A percentile compares a stretch with the other conserved stretches of the same genome.
Conservation (phyloP, 1,139 yeast species). For the Magnusiomyces sp. region DNA sequence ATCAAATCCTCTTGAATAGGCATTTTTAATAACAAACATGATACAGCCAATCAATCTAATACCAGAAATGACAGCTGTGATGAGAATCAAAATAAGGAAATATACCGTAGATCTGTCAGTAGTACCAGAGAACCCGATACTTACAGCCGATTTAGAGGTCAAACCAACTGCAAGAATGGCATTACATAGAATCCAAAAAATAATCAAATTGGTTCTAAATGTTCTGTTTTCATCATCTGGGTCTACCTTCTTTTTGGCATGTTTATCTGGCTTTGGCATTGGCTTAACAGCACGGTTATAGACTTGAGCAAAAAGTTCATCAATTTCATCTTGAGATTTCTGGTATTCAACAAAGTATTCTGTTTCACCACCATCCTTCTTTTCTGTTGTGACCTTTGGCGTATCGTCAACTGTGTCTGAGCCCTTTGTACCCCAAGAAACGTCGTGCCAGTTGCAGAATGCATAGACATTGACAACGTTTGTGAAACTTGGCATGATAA, state of each 20-base stretch:
- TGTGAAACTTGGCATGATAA: slow-evolving; percentile 83
- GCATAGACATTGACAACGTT: slow-evolving; percentile 74
- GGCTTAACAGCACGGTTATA: slow-evolving; percentile 40
- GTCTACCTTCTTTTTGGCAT: slow-evolving; percentile 25
- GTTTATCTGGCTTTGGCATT: slow-evolving; percentile 30
- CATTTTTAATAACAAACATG: slow-evolving; percentile 44
- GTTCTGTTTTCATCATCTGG: slow-evolving; percentile 53
- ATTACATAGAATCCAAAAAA: slow-evolving; percentile 72
- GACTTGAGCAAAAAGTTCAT: slow-evolving; percentile 38
- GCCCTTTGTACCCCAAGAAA: slow-evolving; percentile 98
- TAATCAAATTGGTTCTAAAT: slow-evolving; percentile 73
- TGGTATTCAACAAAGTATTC: slow-evolving; percentile 65
- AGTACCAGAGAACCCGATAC: slow-evolving; percentile 30
- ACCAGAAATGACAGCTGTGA: slow-evolving; percentile 72
- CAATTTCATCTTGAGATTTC: slow-evolving; percentile 62
- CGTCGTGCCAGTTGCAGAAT: slow-evolving; percentile 92
- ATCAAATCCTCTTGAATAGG: slow-evolving; percentile 20
- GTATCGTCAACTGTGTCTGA: slow-evolving; percentile 53
- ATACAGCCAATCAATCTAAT: slow-evolving; percentile 64
- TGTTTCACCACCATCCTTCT: slow-evolving; percentile 54
- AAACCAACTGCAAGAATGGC: slow-evolving; percentile 65
- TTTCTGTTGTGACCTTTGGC: slow-evolving; percentile 42
- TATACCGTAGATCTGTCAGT: slow-evolving; percentile 43
- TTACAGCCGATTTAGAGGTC: slow-evolving; percentile 28
- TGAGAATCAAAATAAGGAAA: slow-evolving; percentile 68